Conservation (phyloP, 139 green algal genomes). For the Tetradesmus lagerheimii region DNA sequence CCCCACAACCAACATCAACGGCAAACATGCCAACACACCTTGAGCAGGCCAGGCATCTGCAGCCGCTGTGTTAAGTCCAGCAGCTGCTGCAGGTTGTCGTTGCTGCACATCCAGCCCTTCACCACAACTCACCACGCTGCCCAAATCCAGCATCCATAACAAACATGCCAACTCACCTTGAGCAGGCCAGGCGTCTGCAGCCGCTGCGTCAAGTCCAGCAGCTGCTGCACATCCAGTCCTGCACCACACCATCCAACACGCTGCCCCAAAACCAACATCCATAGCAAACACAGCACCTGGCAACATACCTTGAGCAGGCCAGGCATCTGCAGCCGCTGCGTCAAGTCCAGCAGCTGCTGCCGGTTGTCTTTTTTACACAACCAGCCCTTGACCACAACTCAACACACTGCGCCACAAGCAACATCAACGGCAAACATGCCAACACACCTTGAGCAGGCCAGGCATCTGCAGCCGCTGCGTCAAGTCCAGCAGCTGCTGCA, state of each 20-base stretch:
- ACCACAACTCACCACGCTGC: constrained; percentile 53
- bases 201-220: constrained; percentile 63
- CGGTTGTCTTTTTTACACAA: too few relatives aligned
- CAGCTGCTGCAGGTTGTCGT: constrained; percentile 68
- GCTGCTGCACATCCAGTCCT: constrained; percentile 67
- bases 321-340: constrained; percentile 56
- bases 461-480: constrained; percentile 58
- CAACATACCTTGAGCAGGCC: constrained; percentile 49
- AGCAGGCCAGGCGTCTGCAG: constrained; percentile 59
- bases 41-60: constrained; percentile 55
- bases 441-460: constrained; percentile 56
- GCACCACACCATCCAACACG: constrained; percentile 84
- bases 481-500: constrained; percentile 69
- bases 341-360: constrained; percentile 64
- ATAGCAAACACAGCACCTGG: too few relatives aligned
- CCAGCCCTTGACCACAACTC: neutral
- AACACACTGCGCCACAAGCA: too few relatives aligned
- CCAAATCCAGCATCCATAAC: too few relatives aligned
- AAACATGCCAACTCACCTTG: constrained; percentile 44
- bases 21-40: constrained; percentile 53
- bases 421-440: neutral
- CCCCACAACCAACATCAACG: too few relatives aligned
- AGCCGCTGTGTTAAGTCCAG: constrained; percentile 66
- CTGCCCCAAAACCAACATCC: too few relatives aligned
- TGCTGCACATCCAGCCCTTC: constrained; percentile 72